phyloP scores from a whole-genome alignment of 441 rosid genomes.

The Adansonia madagascariensis region DNA sequence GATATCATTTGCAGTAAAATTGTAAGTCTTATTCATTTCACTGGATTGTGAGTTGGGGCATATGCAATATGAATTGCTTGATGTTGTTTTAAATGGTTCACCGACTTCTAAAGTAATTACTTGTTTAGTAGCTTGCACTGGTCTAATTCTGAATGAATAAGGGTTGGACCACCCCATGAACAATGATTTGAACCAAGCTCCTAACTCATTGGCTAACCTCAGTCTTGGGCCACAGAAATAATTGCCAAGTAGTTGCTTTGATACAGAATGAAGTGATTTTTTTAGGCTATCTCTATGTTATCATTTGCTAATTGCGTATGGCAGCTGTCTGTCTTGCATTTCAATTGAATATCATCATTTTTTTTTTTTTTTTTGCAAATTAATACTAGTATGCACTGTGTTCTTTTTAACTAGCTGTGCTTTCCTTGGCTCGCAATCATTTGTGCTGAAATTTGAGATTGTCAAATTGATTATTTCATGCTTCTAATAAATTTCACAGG shows the following conservation, averaged over 20 bases:
- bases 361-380: not conserved
- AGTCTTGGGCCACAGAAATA: not conserved
- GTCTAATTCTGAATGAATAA: conserved; percentile 5
- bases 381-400: not conserved
- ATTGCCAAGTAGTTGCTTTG: conserved; percentile 15
- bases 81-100: conserved; percentile 5
- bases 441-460: not conserved
- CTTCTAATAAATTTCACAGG: conserved; percentile 40
- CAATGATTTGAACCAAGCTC: not conserved
- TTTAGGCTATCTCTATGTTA: not conserved
- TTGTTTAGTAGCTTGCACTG: conserved; percentile 6
- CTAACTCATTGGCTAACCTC: not conserved
- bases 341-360: not conserved
- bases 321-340: not conserved
- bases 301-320: not conserved
- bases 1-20: not conserved
- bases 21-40: not conserved
- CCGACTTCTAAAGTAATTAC: not conserved
- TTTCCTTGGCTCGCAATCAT: not conserved
- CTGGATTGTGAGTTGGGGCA: not conserved
- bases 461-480: conserved; percentile 6
- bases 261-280: conserved; percentile 1
- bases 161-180: not conserved
- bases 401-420: not conserved
- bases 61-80: not conserved